Evolutionary conservation across 2,329 filamentous ascomycete species (phyloP), one percentile per base, ranked within the genome.

Genomic region (Colletotrichum camelliae): DNA sequence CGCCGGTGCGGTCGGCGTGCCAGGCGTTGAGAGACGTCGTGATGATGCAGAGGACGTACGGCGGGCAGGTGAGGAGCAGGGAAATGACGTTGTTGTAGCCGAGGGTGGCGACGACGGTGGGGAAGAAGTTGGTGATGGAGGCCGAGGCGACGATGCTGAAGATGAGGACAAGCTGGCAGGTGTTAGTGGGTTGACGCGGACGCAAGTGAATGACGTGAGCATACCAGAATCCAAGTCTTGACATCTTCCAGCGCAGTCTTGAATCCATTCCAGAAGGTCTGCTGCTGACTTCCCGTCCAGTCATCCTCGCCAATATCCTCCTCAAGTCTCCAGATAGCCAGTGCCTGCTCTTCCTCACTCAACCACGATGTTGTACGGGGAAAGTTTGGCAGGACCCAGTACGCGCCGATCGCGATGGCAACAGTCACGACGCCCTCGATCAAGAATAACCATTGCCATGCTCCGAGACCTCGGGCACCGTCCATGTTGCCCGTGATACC

Each of bases 381-480:
- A 77, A 94, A 94, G 80, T 95, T 91, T 1, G 93, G 93, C 16
- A 95, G 85, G 35, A 94, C 83, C 78, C 91, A 91, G 80, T 88
- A 89, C 2, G 91, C 87, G 1, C 82, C 79, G 7, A 91, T 81
- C 16, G 93, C 93, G 33, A 95, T 87, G 7, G 85, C 85, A 29
- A 95, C 85, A 2, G 93, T 95, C 74, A 93, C 88, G 18, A 88
- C 86, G 29, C 93, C 93, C 82, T 95, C 93, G 52, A 95, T 91
- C 70, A 95, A 92, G 84, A 94, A 94, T 0, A 94, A 85, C 91
- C 91, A 93, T 15, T 92, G 86, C 93, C 89, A 94, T 2, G 92
- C 91, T 4, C 87, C 84, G 4, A 93, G 82, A 1, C 92, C 93
- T 9, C 83, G 84, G 1, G 84, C 83, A 3, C 90, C 88, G 75